Conservation (phyloP, 2,329 filamentous ascomycete genomes). For the Aspergillus alliaceus region DNA sequence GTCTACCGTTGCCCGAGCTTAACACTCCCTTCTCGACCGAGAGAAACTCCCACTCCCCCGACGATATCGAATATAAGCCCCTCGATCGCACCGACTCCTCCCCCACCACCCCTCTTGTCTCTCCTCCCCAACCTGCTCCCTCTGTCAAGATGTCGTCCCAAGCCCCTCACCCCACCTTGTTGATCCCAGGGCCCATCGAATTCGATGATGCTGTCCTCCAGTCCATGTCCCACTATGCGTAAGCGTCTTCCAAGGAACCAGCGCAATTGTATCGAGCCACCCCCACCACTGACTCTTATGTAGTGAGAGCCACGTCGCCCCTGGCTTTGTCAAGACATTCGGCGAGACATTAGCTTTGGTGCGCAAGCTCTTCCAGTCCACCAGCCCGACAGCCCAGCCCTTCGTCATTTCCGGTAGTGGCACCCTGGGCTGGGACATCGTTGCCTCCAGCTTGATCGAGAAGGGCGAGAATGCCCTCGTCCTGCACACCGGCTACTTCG, state of each 20-base stretch:
- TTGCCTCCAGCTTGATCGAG: constrained; percentile 90
- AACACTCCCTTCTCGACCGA: constrained; percentile 66
- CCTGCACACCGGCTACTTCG: constrained; percentile 95
- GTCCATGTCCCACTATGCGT: constrained; percentile 87
- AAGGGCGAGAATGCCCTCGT: constrained; percentile 87
- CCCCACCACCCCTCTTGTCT: constrained; percentile 2
- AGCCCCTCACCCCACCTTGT: constrained; percentile 67
- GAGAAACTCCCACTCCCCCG: constrained; percentile 50
- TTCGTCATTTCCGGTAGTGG: constrained; percentile 93
- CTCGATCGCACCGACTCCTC: constrained; percentile 28
- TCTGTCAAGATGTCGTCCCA: constrained; percentile 57
- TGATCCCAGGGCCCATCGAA: constrained; percentile 97
- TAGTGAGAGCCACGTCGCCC: constrained; percentile 91
- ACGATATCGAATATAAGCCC: constrained; percentile 56
- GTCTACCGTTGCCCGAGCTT: constrained; percentile 55
- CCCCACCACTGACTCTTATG: not conserved
- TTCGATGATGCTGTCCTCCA: constrained; percentile 96
- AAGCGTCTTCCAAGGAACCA: constrained; percentile 16
- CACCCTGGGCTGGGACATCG: constrained; percentile 94
- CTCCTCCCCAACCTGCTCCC: constrained; percentile 17
- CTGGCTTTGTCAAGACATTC: constrained; percentile 85
- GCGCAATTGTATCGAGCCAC: constrained; percentile 10
- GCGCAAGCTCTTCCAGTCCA: constrained; percentile 91
- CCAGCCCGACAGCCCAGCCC: constrained; percentile 77
- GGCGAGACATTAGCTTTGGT: constrained; percentile 85